These are phyloP conservation scores for Anisodus acutangulus DNA, from an alignment of 257 asterid genomes.

Conservation along the genomic window DNA sequence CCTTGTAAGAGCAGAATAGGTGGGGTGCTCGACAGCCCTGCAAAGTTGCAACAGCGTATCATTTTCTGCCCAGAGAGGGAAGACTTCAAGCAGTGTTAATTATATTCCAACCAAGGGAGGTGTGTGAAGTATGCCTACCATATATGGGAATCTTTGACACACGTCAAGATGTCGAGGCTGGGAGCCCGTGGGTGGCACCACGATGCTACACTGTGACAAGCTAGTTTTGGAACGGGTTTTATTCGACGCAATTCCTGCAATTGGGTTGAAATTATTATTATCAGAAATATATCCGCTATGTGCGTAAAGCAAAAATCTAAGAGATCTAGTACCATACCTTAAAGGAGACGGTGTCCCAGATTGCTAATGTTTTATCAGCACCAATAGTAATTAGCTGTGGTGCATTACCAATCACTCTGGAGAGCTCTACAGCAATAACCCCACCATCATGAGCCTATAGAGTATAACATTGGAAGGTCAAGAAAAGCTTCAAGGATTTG, in stretches of 20 bases:
- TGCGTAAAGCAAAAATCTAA: constrained; percentile 19
- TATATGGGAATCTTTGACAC: constrained; percentile 97
- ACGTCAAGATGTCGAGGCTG: constrained; percentile 92
- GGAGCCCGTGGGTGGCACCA: constrained; percentile 99
- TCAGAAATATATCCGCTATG: neutral
- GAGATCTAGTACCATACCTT: constrained; percentile 57
- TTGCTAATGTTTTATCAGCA: constrained; percentile 92
- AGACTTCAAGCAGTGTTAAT: constrained; percentile 29
- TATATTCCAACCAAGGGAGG: constrained; percentile 31
- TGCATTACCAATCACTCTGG: constrained; percentile 89
- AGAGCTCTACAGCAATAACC: constrained; percentile 93
- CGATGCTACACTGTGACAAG: constrained; percentile 98
- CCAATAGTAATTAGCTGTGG: constrained; percentile 99
- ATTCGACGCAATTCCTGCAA: constrained; percentile 89
- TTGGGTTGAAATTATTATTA: constrained; percentile 13
- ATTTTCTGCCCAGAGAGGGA: constrained; percentile 35
- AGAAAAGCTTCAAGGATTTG: constrained; percentile 8
- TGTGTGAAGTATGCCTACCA: constrained; percentile 55
- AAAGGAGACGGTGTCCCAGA: constrained; percentile 96
- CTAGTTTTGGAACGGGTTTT: constrained; percentile 93
- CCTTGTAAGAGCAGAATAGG: constrained; percentile 97
- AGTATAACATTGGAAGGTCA: constrained; percentile 33
- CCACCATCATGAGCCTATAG: constrained; percentile 97
- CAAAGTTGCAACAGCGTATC: constrained; percentile 40
- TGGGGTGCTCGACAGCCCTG: constrained; percentile 99